Base-by-base conservation (phyloP, 2,329 filamentous ascomycete species). In the Verticillium klebahnii region DNA sequence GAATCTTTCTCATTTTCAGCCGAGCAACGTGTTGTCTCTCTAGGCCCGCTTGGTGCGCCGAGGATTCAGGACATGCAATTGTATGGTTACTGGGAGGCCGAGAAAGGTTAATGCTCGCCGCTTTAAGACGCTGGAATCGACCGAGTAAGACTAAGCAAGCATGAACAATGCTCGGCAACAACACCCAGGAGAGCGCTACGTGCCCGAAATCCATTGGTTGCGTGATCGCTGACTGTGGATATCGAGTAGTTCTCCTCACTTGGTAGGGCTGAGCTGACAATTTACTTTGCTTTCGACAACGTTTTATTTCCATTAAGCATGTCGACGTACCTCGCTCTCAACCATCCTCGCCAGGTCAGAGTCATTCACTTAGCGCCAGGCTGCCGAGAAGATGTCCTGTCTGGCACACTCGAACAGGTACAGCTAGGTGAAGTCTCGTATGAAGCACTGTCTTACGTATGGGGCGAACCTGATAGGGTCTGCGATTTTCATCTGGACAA, bases 361-460 rank as follows among this genome's bases (percentile, higher is more conserved):
- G 19, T 52, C 45, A 25, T 52, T 52, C 45, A 25, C 11, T 14
- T 52, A 19, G n/a, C n/a, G 5, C 45, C 45, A 11, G 45, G 45
- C 9, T 9, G 17, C 19, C 45, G 19, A n/a, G 19, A 52, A 52
- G 45, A 52, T 52, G 2, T 9, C 3, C 19, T 52, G 45, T 23
- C n/a, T 12, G 45, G 45, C 12, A 52, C n/a, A 9, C 23, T 52
- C 45, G n/a, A 52, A 9, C n/a, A n/a, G 7, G 45, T 52, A 9
- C 8, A 19, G 8, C 6, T 52, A 14, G 45, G 45, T 14, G 8
- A 52, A 14, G 45, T 23, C 11, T 40, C 8, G 1, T 60, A 61
- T 62, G 62, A 60, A 59, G 67, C 67, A 6, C 50, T 69, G 14
- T 69, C 67, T 7, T 69, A 69, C 25, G 64, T 63, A 25, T 69